Evolutionary conservation across 2,329 filamentous ascomycete species (phyloP).

Genomic region (Colletotrichum aenigma): DNA sequence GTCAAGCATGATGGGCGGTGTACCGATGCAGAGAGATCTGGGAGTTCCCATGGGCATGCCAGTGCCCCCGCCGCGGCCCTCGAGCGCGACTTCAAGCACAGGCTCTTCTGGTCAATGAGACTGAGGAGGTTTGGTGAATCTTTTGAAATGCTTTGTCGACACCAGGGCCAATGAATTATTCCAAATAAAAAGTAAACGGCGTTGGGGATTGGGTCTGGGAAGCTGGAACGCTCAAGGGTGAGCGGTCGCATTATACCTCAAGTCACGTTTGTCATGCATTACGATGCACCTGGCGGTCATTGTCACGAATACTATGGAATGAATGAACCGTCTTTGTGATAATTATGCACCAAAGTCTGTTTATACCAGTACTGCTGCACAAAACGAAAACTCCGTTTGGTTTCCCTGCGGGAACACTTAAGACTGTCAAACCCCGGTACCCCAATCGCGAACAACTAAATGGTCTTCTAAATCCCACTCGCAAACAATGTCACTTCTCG

Average conservation of each 20-base stretch:
- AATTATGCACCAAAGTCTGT: not conserved
- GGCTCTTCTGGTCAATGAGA: constrained; percentile 46
- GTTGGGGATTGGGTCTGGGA: constrained; percentile 8
- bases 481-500: not conserved
- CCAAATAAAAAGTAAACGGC: not conserved
- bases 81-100: constrained; percentile 46
- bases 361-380: not conserved
- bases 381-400: not conserved
- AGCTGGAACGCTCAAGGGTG: not conserved
- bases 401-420: not conserved
- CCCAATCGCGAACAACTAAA: not conserved
- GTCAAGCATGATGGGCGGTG: constrained; percentile 38
- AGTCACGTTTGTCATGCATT: constrained; percentile 4
- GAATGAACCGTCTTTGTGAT: not conserved
- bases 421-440: not conserved
- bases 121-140: constrained; percentile 5
- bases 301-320: constrained; percentile 3
- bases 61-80: constrained; percentile 42
- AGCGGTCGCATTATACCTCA: constrained; percentile 14
- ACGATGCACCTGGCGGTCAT: not conserved
- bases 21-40: constrained; percentile 45
- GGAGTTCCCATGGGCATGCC: constrained; percentile 30
- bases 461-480: not conserved
- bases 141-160: not conserved
- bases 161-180: not conserved